phyloP scores from a whole-genome alignment of 345 rosid genomes.

The Draba incana region DNA sequence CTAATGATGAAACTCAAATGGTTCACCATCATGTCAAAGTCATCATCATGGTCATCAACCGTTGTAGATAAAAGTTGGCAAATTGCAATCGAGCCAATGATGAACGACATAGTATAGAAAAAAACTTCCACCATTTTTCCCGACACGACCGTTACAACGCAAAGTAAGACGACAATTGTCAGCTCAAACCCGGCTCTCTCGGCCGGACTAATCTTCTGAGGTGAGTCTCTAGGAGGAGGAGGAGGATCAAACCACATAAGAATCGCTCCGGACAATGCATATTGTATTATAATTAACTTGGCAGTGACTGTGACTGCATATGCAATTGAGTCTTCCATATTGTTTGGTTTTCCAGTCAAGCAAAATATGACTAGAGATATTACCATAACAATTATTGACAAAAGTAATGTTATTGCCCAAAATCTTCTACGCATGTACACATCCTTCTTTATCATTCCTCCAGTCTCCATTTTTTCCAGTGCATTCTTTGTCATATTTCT shows the following conservation, averaged over 20 bases:
- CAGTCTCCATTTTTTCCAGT: neutral
- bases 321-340: neutral
- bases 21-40: neutral
- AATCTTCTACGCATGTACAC: neutral
- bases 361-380: conserved; percentile 3
- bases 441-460: neutral
- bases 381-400: neutral
- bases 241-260: neutral
- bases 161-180: neutral
- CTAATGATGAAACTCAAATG: conserved; percentile 11
- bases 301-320: neutral
- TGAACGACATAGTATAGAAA: neutral
- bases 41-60: neutral
- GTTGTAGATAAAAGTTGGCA: neutral
- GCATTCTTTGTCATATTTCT: neutral
- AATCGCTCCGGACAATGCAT: neutral
- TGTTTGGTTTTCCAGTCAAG: neutral
- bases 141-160: neutral
- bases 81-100: neutral
- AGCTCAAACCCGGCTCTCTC: neutral
- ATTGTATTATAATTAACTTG: neutral
- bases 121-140: conserved; percentile 6
- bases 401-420: conserved; percentile 7
- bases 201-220: neutral
- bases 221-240: neutral